Evolutionary conservation across 371 early-diverging fungal species (phyloP).

Genomic region (Phascolomyces articulosus): DNA sequence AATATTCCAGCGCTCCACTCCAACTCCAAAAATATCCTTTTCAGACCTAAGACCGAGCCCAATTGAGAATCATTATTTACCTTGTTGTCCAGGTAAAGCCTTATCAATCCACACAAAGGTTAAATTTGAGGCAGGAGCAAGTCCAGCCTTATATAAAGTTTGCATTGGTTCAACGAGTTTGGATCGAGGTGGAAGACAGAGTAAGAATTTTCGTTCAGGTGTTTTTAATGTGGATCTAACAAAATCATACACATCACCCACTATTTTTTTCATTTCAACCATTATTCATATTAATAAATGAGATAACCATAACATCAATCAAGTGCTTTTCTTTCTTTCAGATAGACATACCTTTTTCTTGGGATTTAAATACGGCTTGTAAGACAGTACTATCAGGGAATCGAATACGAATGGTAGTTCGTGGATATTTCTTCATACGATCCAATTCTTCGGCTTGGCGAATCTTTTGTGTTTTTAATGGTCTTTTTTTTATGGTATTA

Average conservation of each 20-base stretch:
- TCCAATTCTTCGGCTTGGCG: slow-evolving; percentile 47
- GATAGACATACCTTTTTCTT: slow-evolving; percentile 35
- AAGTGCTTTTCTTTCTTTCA: no score
- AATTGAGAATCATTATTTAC: no score
- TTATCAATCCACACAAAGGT: slow-evolving; percentile 52
- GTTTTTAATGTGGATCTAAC: slow-evolving; percentile 39
- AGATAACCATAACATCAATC: no score
- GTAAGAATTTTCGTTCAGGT: slow-evolving; percentile 47
- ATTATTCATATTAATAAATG: no score
- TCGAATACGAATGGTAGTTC: slow-evolving; percentile 49
- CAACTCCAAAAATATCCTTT: no score
- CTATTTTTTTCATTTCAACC: no score
- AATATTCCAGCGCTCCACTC: neutral
- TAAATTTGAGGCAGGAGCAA: slow-evolving; percentile 52
- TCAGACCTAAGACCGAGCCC: no score
- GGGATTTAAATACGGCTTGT: slow-evolving; percentile 46
- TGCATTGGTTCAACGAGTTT: slow-evolving; percentile 40
- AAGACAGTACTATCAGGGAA: slow-evolving; percentile 47
- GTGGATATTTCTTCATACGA: slow-evolving; percentile 48
- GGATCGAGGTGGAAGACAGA: slow-evolving; percentile 49
- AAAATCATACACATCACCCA: slow-evolving; percentile 44
- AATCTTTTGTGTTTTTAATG: slow-evolving; percentile 52
- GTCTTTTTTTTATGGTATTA: slow-evolving; percentile 20
- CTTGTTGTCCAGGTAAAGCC: slow-evolving; percentile 16
- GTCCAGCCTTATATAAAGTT: slow-evolving; percentile 45